These are phyloP conservation scores for Didymosphaeria variabile DNA, from an alignment of 2,329 filamentous ascomycete species.

Conservation along the genomic window DNA sequence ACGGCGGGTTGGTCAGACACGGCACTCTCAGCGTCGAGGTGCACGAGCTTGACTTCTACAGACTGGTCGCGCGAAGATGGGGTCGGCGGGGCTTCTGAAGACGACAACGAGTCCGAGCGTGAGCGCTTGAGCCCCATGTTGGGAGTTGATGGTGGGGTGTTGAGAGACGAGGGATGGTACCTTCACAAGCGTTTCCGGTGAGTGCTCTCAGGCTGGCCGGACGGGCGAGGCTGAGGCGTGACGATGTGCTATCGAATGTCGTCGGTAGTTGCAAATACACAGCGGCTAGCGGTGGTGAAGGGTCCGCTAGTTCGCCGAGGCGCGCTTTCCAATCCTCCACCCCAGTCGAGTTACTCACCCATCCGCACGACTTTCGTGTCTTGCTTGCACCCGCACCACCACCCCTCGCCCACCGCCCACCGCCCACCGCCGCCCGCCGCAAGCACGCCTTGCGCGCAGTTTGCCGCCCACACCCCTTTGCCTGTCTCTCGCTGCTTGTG, in stretches of 20 bases:
- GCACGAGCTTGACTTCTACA: slow-evolving; percentile 55
- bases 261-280: neutral
- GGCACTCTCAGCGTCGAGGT: slow-evolving; percentile 61
- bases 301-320: slow-evolving; percentile 10
- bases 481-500: slow-evolving; percentile 37
- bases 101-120: slow-evolving; percentile 60
- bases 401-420: neutral
- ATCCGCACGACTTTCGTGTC: slow-evolving; percentile 4
- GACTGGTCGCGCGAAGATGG: slow-evolving; percentile 41
- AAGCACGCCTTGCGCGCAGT: slow-evolving; percentile 19
- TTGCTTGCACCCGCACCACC: slow-evolving; percentile 6
- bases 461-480: slow-evolving; percentile 12
- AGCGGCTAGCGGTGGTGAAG: neutral
- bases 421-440: slow-evolving; percentile 3
- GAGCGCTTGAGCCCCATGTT: slow-evolving; percentile 68
- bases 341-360: slow-evolving; percentile 1
- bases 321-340: neutral
- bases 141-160: slow-evolving; percentile 22
- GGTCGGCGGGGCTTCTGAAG: slow-evolving; percentile 48
- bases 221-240: no score
- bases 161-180: slow-evolving; percentile 34
- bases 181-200: slow-evolving; percentile 26
- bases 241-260: neutral
- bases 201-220: slow-evolving; percentile 3
- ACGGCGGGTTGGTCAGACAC: slow-evolving; percentile 48